Evolutionary conservation across 2,329 filamentous ascomycete species (phyloP).

Genomic region (Alternaria ventricosa): DNA sequence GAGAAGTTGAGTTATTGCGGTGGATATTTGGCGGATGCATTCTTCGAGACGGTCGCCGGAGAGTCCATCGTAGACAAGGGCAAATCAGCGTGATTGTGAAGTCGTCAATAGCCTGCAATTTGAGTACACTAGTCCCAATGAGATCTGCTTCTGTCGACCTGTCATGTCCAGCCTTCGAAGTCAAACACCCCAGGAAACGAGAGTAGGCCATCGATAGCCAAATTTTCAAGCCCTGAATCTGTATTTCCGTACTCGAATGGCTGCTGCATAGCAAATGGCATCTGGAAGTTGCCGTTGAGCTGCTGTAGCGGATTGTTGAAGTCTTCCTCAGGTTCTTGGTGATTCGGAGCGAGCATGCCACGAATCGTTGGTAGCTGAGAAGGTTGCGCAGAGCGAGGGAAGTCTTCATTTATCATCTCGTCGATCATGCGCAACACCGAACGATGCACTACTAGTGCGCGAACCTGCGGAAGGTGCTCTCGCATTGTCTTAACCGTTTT

Average conservation of each 20-base stretch:
- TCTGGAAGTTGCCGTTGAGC: conserved; percentile 11
- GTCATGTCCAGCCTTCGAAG: conserved; percentile 8
- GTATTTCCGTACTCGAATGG: conserved; percentile 4
- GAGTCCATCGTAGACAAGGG: conserved; percentile 25
- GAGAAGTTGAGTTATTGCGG: conserved; percentile 48
- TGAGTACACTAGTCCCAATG: background rate
- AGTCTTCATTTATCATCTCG: conserved; percentile 24
- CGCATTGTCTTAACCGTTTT: conserved; percentile 15
- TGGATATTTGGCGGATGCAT: conserved; percentile 48
- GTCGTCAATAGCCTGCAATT: background rate
- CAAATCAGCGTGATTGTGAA: background rate
- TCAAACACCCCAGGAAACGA: conserved; percentile 23
- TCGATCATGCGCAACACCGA: conserved; percentile 27
- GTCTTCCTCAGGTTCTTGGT: background rate
- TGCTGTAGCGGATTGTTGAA: background rate
- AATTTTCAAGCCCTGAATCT: conserved; percentile 1
- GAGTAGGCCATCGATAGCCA: conserved; percentile 13
- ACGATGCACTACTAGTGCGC: conserved; percentile 23
- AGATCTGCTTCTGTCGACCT: background rate
- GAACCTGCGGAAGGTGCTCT: conserved; percentile 15
- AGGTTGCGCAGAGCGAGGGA: conserved; percentile 10
- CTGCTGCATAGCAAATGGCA: conserved; percentile 20
- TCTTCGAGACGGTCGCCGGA: conserved; percentile 46
- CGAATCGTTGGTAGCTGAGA: conserved; percentile 7
- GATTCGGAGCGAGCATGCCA: conserved; percentile 6